Base-by-base conservation (phyloP, 352 stramenopile genomes). In the Stephanocyclus meneghinianus region DNA sequence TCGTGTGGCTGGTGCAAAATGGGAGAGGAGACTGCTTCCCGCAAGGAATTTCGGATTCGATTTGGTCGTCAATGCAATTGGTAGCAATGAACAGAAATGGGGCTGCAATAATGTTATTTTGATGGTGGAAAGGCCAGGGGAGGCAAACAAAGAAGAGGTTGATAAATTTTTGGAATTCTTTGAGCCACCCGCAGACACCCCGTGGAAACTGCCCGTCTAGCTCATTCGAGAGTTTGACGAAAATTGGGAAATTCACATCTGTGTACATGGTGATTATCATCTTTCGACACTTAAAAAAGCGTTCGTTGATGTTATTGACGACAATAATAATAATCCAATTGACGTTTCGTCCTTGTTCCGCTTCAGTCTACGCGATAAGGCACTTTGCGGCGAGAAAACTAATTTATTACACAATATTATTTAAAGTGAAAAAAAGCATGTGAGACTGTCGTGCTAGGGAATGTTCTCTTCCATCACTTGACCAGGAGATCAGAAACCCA, bases 121-220 rank as follows among this genome's bases (percentile, higher is more conserved):
- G 30, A 78, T 90, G 73, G 71, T 93, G 57, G 83, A 92, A 71
- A 78, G 85, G 61, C 87, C 87, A 15, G 74, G 69, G n/a, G 87
- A 92, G 74, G 75, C 83, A 16, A 68, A 88, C 69, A 32, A 35
- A 1, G 67, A 50, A 0, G 61, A 82, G 47, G 77, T 86, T 26
- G 74, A 92, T 55, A 77, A 72, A 59, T 91, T 90, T 55, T 60
- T 92, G 53, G 79, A 89, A 9, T 92, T 92, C 42, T 92, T 92
- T 69, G 80, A 92, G 26, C 87, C 87, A 44, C 84, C 87, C 21
- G 79, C 76, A 50, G 81, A 87, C 63, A 79, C 70, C 35, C 63
- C 71, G 0, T 87, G 81, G 81, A 84, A 81, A 29, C 45, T 81
- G 0, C 74, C 74, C 8, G 74, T 81, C 3, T 79, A 76, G 67